Evolutionary conservation across 75 land plant species (phyloP), one percentile per base, ranked within the genome.

Genomic region (Sequoia sempervirens): DNA sequence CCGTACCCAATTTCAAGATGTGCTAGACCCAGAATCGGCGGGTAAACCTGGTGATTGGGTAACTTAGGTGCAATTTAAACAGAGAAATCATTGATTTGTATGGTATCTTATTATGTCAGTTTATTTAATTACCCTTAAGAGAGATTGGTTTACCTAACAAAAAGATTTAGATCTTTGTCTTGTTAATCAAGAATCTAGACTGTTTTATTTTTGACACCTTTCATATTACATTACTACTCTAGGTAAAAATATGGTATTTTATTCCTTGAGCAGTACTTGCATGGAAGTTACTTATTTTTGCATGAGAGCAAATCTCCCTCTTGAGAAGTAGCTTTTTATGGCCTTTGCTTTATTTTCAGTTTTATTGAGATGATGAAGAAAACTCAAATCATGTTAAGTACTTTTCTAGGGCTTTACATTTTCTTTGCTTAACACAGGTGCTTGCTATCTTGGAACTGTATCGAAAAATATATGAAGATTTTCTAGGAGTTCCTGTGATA

Each of bases 401-500:
- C 32, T 54, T 54, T 80, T 30, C 13, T 53, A 32, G 37, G 40
- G 38, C 2, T 81, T 54, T 40, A 52, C 47, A 30, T 36, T 15
- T 81, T 47, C 58, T 81, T 52, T 78, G 3, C 80, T 78, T 43
- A n/a, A 68, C 80, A 40, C 88, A 97, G 99, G 99, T 98, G 45
- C 93, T 89, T 82, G 82, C 88, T 32, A 92, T 98, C 43, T 81
- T 98, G 87, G 99, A 98, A 84, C 88, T 98, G 23, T 98, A 98
- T 79, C 88, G 99, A 84, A 90, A 91, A 69, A 91, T 98, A 70
- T 98, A 98, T 88, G 99, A 98, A 89, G 99, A 98, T 53, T 93
- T 82, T 75, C 86, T 98, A 79, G 99, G 98, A 18, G 88, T 98
- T 78, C 99, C 99, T 50, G 99, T 98, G 79, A 87, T 96, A 56